These are phyloP conservation scores for Mediolabrus comicus DNA, from an alignment of 108 stramenopile genomes.

Conservation along the genomic window DNA sequence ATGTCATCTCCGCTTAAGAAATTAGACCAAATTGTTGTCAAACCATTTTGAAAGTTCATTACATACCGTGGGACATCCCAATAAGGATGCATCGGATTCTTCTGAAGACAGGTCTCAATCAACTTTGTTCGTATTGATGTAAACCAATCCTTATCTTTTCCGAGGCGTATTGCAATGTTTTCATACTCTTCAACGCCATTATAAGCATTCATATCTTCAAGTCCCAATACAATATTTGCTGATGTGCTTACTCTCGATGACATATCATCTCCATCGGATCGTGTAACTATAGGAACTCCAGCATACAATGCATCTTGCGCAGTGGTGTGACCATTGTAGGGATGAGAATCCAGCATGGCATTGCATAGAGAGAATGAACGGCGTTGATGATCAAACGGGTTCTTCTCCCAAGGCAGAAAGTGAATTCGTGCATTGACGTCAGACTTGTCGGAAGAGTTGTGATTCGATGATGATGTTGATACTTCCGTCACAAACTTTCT, in stretches of 20 bases:
- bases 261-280: slow-evolving; percentile 86
- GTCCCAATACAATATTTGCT: slow-evolving; percentile 72
- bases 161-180: slow-evolving; percentile 69
- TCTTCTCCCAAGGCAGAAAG: slow-evolving; percentile 79
- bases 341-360: slow-evolving; percentile 81
- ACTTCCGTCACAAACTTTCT: slow-evolving; percentile 64
- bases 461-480: slow-evolving; percentile 6
- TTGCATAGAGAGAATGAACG: slow-evolving; percentile 81
- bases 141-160: slow-evolving; percentile 51
- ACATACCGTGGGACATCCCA: slow-evolving; percentile 87
- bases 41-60: slow-evolving; percentile 66
- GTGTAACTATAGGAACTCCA: slow-evolving; percentile 81
- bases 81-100: slow-evolving; percentile 85
- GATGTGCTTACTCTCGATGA: slow-evolving; percentile 78
- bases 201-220: slow-evolving; percentile 78
- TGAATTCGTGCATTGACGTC: slow-evolving; percentile 66
- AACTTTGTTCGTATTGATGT: slow-evolving; percentile 52
- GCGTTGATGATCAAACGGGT: slow-evolving; percentile 83
- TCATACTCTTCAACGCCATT: slow-evolving; percentile 65
- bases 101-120: slow-evolving; percentile 66
- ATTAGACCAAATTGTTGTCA: slow-evolving; percentile 59
- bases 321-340: slow-evolving; percentile 88
- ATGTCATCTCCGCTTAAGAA: slow-evolving; percentile 56
- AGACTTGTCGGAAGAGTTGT: slow-evolving; percentile 22
- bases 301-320: slow-evolving; percentile 83